phyloP scores from a whole-genome alignment of 805 yeast species.

The Kazachstania africana region DNA sequence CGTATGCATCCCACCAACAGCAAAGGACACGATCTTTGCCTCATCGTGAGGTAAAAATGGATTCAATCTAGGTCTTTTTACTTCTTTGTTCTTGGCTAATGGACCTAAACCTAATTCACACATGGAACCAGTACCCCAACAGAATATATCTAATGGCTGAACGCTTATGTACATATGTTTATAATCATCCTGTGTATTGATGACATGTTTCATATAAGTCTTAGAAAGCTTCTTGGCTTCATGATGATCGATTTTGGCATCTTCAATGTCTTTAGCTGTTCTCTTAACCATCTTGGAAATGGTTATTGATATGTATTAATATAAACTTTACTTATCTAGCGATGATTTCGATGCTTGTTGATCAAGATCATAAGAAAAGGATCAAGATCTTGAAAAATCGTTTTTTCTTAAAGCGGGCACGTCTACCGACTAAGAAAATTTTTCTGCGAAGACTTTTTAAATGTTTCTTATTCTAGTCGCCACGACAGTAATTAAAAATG shows the following conservation, averaged over 20 bases:
- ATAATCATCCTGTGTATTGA: slow-evolving; percentile 26
- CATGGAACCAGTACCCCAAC: slow-evolving; percentile 96
- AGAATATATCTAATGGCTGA: slow-evolving; percentile 61
- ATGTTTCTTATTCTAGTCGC: too few species aligned
- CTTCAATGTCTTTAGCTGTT: slow-evolving; percentile 4
- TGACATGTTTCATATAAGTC: slow-evolving; percentile 12
- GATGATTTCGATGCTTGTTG: too few species aligned
- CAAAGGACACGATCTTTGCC: slow-evolving; percentile 68
- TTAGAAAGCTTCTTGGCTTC: slow-evolving; percentile 11
- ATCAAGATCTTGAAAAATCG: too few species aligned
- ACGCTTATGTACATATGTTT: slow-evolving; percentile 23
- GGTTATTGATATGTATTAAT: too few species aligned
- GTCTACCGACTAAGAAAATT: too few species aligned
- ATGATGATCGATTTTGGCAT: slow-evolving; percentile 1
- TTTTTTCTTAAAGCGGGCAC: too few species aligned
- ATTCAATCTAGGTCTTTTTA: slow-evolving; percentile 89
- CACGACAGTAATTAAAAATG: too few species aligned
- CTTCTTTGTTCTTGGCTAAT: slow-evolving; percentile 79
- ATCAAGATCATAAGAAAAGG: too few species aligned
- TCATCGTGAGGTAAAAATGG: slow-evolving; percentile 55
- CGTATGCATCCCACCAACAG: slow-evolving; percentile 94
- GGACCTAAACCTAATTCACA: slow-evolving; percentile 98
- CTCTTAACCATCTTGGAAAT: slow-evolving; percentile 21
- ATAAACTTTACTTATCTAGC: background rate
- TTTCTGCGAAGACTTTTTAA: too few species aligned